Evolutionary conservation across 805 yeast genomes (phyloP).

Genomic region (Brettanomyces nanus): DNA sequence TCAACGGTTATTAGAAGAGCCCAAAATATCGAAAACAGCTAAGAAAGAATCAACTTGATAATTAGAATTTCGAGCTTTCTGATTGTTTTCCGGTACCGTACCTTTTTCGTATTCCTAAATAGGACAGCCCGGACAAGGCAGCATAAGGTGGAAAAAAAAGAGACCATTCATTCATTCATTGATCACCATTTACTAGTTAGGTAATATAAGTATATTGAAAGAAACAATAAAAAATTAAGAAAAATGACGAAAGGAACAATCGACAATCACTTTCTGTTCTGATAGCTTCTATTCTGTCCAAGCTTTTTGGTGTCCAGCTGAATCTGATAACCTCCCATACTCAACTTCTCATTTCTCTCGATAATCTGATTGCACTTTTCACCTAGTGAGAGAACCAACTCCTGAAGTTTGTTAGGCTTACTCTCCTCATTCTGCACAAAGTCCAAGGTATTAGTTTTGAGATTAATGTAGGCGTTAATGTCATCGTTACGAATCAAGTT

Average conservation of each 20-base stretch:
- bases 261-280: neutral
- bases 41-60: too few species aligned
- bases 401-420: constrained; percentile 79
- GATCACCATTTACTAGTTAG: neutral
- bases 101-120: too few species aligned
- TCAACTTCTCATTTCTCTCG: constrained; percentile 80
- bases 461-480: constrained; percentile 67
- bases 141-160: neutral
- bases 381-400: constrained; percentile 74
- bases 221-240: neutral
- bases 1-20: too few species aligned
- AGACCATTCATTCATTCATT: neutral
- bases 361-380: constrained; percentile 72
- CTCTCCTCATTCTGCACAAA: constrained; percentile 56
- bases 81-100: too few species aligned
- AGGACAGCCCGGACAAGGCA: too few species aligned
- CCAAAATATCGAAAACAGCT: too few species aligned
- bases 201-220: neutral
- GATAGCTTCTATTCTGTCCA: constrained; percentile 4
- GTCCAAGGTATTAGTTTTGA: constrained; percentile 50
- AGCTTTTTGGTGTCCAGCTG: constrained; percentile 19
- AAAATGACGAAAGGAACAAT: neutral
- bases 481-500: constrained; percentile 76
- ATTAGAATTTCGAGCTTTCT: too few species aligned
- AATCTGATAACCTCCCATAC: constrained; percentile 62